phyloP scores from a whole-genome alignment of 352 stramenopile genomes.

The Globisporangium acanthophoron region DNA sequence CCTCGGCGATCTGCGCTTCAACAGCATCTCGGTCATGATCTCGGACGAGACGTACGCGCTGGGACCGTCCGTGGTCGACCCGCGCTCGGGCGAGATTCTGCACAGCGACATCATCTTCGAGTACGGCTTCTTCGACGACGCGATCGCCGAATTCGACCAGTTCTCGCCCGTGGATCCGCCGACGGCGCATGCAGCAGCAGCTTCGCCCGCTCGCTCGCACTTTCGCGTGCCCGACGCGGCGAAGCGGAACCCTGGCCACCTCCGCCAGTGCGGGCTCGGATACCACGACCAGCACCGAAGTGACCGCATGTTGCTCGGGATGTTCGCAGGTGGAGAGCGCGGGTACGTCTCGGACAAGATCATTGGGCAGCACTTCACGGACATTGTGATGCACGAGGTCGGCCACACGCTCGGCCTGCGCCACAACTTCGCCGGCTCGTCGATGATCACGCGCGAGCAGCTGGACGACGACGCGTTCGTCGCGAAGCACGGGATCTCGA shows the following conservation, averaged over 20 bases:
- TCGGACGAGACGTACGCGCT: slow-evolving; percentile 70
- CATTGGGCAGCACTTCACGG: slow-evolving; percentile 58
- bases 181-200: slow-evolving; percentile 1
- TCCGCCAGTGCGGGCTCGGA: slow-evolving; percentile 37
- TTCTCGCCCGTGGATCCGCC: slow-evolving; percentile 32
- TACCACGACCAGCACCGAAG: slow-evolving; percentile 27
- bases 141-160: slow-evolving; percentile 47
- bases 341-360: slow-evolving; percentile 45
- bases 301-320: slow-evolving; percentile 32
- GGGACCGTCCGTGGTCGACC: slow-evolving; percentile 63
- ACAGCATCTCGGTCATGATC: slow-evolving; percentile 84
- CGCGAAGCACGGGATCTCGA: slow-evolving; percentile 38
- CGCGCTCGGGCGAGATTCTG: slow-evolving; percentile 81
- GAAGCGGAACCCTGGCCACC: slow-evolving; percentile 7
- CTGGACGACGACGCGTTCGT: slow-evolving; percentile 52
- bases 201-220: neutral
- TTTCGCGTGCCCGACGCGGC: neutral
- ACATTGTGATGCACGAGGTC: slow-evolving; percentile 88
- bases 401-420: slow-evolving; percentile 82
- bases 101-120: slow-evolving; percentile 85
- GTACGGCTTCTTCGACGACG: slow-evolving; percentile 80
- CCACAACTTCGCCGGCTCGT: slow-evolving; percentile 82
- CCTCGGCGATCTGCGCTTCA: slow-evolving; percentile 82
- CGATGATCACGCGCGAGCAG: slow-evolving; percentile 41
- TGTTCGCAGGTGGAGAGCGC: slow-evolving; percentile 18